Evolutionary conservation across 108 stramenopile species (phyloP), one percentile per base, ranked within the genome.

Genomic region (Craspedostauros australis): DNA sequence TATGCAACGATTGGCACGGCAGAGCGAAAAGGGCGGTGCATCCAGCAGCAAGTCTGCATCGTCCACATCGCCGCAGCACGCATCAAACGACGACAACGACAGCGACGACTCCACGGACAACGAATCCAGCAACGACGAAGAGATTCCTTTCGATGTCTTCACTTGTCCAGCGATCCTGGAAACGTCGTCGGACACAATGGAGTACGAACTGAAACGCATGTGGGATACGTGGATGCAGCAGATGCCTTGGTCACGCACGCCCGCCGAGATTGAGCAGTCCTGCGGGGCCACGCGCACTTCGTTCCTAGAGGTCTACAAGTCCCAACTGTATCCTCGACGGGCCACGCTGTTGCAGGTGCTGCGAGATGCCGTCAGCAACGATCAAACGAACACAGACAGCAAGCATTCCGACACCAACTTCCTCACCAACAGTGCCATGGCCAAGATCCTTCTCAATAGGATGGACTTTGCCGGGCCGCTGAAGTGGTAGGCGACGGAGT

Each of bases 221-320:
- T 82, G 75, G 75, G 73, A 77, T 46, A 72, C 75, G 4, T 82
- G 80, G 80, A 41, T 40, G 2, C 63, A 75, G 34, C 76, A 82
- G 52, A 75, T 62, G 57, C 33, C 64, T 9, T 82, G 80, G 80
- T 19, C 46, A 4, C 54, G 76, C 14, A 49, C 56, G 6, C 12
- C 67, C 2, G 6, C 28, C 2, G 70, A 62, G 46, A 56, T 77
- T 34, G 80, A 75, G 32, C 64, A 72, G 18, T 61, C 67, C 14
- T 67, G 49, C 42, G 52, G 62, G 21, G 64, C 66, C 1, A 60
- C 80, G 2, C 11, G 34, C 14, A 39, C 34, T 2, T 19, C 36
- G 11, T 28, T 75, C 21, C 4, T 33, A 19, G 58, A 71, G 5
- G 50, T 46, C 21, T 82, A 64, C 70, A 69, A 68, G 34, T 56